Evolutionary conservation across 169 alveolate species (phyloP), one percentile per base, ranked within the genome.

Genomic region (Plasmodium reichenowi): DNA sequence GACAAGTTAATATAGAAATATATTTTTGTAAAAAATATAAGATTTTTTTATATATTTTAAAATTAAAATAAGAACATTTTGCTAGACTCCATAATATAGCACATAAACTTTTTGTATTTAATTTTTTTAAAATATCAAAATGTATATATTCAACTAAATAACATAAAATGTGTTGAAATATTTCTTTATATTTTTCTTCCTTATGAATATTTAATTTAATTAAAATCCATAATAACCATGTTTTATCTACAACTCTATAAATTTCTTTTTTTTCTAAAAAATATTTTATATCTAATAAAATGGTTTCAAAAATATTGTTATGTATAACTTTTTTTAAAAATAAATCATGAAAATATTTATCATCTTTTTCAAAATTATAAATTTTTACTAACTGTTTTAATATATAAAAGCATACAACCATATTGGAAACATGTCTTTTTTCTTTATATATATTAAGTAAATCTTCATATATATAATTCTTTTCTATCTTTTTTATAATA

Each of bases 1-100:
- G 91, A 45, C 91, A 68, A 24, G 80, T 67, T 62, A 83, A 68
- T 8, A 68, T 62, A 22, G 20, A 6, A 8, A 72, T 67, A 72
- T 83, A 83, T 60, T 83, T 83, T 32, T 70, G 47, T 47, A 83
- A 32, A 68, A 83, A 83, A 20, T 68, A 83, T 9, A 83, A 10
- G 68, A 68, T 8, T 56, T 83, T 83, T 83, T 45, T 70, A 62
- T 83, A 83, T 1, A 68, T 20, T 38, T 67, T 70, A 54, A 22
- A 29, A 26, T 67, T 70, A 9, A 3, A 47, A 68, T 83, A 60
- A 12, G 72, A 56, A 83, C 73, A 83, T 58, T 83, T 83, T 6
- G 91, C 66, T 13, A 83, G 26, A 68, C 91, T 83, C 91, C 91
- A 83, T n/a, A 83, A 22, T 38, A 83, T 52, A 32, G 91, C 91